Conservation (phyloP, 192 early-diverging fungal species). For the Coemansia sp. region DNA sequence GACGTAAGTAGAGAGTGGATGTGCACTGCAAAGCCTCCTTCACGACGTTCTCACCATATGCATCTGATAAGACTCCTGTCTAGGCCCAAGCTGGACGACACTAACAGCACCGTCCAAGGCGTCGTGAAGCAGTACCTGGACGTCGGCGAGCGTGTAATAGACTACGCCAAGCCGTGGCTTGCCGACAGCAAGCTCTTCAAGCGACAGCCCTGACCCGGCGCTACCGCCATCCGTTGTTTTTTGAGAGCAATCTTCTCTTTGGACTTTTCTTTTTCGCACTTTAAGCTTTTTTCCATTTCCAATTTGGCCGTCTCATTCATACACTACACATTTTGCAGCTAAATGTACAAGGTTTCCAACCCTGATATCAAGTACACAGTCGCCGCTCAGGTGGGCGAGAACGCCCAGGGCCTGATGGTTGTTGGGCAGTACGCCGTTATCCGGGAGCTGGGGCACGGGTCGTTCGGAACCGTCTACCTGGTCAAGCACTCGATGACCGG, state of each 20-base stretch:
- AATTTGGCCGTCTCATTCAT: background rate
- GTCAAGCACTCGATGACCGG: conserved; percentile 59
- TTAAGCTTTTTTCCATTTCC: conserved; percentile 5
- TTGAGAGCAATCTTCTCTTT: background rate
- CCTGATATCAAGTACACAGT: conserved; percentile 48
- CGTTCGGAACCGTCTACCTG: conserved; percentile 86
- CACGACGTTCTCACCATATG: background rate
- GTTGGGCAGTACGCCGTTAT: conserved; percentile 84
- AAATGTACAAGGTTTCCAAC: conserved; percentile 48
- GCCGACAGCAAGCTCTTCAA: conserved; percentile 22
- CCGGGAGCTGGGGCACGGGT: conserved; percentile 78
- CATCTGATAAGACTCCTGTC: background rate
- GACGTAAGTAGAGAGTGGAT: conserved; percentile 19
- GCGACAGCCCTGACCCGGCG: background rate
- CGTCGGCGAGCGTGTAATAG: conserved; percentile 28
- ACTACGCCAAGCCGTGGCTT: conserved; percentile 15
- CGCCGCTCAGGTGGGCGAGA: conserved; percentile 68
- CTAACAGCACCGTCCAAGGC: conserved; percentile 4
- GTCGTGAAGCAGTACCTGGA: conserved; percentile 22
- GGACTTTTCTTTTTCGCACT: background rate
- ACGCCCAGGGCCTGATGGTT: conserved; percentile 65
- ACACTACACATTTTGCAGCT: background rate
- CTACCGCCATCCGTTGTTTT: conserved; percentile 2
- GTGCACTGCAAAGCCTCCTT: background rate
- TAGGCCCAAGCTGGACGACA: conserved; percentile 16